Base-by-base conservation (phyloP, 1,284 basidiomycete genomes). In the Sutorius eximius region DNA sequence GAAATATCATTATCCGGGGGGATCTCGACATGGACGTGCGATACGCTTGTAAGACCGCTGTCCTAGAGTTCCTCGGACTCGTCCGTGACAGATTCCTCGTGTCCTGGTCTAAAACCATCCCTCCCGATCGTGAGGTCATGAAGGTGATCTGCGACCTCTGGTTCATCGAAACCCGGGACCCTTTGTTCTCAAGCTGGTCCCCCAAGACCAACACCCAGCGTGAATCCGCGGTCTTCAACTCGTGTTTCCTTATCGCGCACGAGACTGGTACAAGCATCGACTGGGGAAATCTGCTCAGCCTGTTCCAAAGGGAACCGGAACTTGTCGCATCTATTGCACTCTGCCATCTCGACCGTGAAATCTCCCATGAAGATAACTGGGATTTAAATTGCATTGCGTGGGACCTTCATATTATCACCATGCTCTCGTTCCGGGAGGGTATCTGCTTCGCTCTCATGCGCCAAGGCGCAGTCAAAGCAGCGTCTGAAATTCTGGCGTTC, bases 121-220 rank as follows among this genome's bases (percentile, higher is more conserved):
- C 61, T 6, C 24, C 54, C 0, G 69, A 71, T 46, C 64, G 57
- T 11, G 59, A 63, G 45, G 32, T 71, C 43, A 68, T 71, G 65
- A 53, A 49, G 33, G 50, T 68, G 59, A 67, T 68, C 46, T 68
- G 64, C 49, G 52, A 64, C 29, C 64, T 70, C n/a, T 70, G 67
- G 67, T 65, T 62, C 49, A 59, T 70, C 27, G 69, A 68, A 50
- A 55, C 64, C 3, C 37, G 55, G 3, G 61, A 70, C 15, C 51
- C 57, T 5, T 36, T 49, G 10, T 71, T 70, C 34, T 68, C 59
- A 8, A 68, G 65, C 24, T 59, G 64, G 58, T 52, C 53, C 22
- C n/a, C 34, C 34, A 41, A 22, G 3, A 34, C 22, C 38, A 53
- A 37, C 11, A n/a, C 53, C 22, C 64, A 68, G 38, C 67, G 68